phyloP scores from a whole-genome alignment of 2,329 filamentous ascomycete genomes.

The Sclerotinia sclerotiorum region DNA sequence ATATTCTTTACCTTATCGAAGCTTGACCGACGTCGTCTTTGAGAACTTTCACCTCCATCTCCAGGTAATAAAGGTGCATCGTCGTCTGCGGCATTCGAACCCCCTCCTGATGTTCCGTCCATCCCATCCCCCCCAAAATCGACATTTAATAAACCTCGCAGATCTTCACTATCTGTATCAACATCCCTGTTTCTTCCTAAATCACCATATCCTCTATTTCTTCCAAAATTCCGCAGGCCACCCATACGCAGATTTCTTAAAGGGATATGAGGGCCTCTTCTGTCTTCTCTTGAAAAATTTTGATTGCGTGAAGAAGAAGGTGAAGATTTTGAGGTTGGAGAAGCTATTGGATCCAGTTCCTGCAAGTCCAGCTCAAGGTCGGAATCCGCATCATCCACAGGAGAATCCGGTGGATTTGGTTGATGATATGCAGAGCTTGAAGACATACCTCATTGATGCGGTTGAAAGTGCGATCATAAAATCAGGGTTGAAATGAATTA shows the following conservation, averaged over 20 bases:
- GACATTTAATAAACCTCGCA: conserved; percentile 65
- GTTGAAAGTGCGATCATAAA: conserved; percentile 22
- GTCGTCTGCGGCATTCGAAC: conserved; percentile 59
- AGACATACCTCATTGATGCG: conserved; percentile 43
- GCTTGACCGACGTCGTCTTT: conserved; percentile 40
- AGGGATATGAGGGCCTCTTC: conserved; percentile 55
- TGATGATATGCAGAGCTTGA: conserved; percentile 39
- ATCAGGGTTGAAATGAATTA: background rate
- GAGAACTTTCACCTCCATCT: conserved; percentile 26
- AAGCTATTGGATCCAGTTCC: conserved; percentile 67
- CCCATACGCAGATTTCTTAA: conserved; percentile 69
- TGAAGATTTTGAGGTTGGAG: conserved; percentile 32
- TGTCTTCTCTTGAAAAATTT: conserved; percentile 36
- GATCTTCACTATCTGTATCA: conserved; percentile 60
- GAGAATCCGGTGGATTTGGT: conserved; percentile 56
- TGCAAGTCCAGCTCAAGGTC: conserved; percentile 74
- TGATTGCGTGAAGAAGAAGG: conserved; percentile 35
- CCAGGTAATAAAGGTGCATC: conserved; percentile 69
- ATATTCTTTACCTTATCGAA: conserved; percentile 48
- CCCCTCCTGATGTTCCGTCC: conserved; percentile 59
- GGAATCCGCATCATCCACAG: conserved; percentile 70
- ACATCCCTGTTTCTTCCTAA: conserved; percentile 55
- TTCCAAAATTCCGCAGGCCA: conserved; percentile 55
- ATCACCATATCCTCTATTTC: conserved; percentile 56
- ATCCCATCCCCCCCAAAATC: conserved; percentile 50